phyloP scores from a whole-genome alignment of 805 yeast species.

The Cyberlindnera meyerae region DNA sequence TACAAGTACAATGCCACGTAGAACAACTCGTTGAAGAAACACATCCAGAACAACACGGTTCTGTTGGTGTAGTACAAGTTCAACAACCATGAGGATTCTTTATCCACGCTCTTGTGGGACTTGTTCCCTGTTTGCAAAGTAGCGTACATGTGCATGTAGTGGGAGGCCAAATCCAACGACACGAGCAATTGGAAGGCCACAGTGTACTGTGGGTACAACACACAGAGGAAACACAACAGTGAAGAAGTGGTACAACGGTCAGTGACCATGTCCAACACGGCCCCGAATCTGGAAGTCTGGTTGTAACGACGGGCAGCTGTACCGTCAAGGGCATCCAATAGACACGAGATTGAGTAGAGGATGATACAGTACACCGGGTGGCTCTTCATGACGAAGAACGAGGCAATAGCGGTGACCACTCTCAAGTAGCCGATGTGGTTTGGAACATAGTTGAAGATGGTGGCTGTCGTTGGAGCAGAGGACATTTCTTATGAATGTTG shows the following conservation, averaged over 20 bases:
- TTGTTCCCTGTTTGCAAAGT: conserved; percentile 72
- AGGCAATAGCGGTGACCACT: conserved; percentile 73
- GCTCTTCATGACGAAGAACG: conserved; percentile 74
- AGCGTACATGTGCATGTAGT: conserved; percentile 98
- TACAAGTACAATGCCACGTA: conserved; percentile 83
- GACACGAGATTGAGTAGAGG: conserved; percentile 81
- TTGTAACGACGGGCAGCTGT: conserved; percentile 84
- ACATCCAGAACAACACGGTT: conserved; percentile 76
- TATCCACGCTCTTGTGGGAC: conserved; percentile 79
- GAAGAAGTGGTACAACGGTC: conserved; percentile 96
- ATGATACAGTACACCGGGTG: conserved; percentile 78
- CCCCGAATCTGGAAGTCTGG: conserved; percentile 91
- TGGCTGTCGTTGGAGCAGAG: conserved; percentile 33
- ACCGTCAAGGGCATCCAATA: conserved; percentile 95
- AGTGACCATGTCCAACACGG: conserved; percentile 97
- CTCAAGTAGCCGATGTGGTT: conserved; percentile 88
- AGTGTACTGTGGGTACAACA: conserved; percentile 65
- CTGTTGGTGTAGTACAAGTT: conserved; percentile 85
- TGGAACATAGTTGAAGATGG: conserved; percentile 78
- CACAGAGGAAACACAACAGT: conserved; percentile 80
- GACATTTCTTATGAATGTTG: background rate
- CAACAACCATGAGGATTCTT: conserved; percentile 65
- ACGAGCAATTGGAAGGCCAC: conserved; percentile 71
- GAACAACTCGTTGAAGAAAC: conserved; percentile 90
- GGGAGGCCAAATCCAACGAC: conserved; percentile 85